Conservation (phyloP, 139 green algal species). For the Chlorella sp. region DNA sequence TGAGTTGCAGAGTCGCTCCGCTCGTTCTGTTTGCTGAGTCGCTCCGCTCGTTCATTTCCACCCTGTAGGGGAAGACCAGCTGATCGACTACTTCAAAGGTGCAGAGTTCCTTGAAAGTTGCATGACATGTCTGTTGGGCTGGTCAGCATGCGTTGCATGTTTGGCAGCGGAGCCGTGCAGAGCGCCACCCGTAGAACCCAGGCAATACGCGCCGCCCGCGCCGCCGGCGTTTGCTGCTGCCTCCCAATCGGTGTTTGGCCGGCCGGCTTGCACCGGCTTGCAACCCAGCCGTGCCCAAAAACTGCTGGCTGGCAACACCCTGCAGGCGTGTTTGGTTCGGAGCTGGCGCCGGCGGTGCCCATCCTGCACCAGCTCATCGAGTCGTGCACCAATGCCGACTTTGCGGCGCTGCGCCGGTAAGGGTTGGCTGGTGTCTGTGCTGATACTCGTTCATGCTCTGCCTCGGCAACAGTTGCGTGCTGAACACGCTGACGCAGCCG, state of each 20-base stretch:
- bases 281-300: neutral
- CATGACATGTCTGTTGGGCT: no score
- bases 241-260: neutral
- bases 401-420: slow-evolving; percentile 1
- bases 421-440: neutral
- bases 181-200: neutral
- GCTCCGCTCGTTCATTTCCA: no score
- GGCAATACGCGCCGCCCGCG: neutral
- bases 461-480: no score
- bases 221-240: neutral
- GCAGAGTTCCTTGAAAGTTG: no score
- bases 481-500: no score
- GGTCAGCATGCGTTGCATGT: no score
- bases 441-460: no score
- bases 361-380: slow-evolving; percentile 35
- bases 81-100: slow-evolving; percentile 38
- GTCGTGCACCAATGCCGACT: slow-evolving; percentile 4
- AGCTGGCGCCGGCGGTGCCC: slow-evolving; percentile 4
- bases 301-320: neutral
- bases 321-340: slow-evolving; percentile 22
- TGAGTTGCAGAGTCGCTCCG: no score
- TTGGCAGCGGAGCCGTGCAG: no score
- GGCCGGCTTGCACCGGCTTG: neutral
- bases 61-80: slow-evolving; percentile 15
- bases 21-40: no score